Evolutionary conservation across 805 yeast genomes (phyloP).

Genomic region (Schwanniomyces vanrijiae): DNA sequence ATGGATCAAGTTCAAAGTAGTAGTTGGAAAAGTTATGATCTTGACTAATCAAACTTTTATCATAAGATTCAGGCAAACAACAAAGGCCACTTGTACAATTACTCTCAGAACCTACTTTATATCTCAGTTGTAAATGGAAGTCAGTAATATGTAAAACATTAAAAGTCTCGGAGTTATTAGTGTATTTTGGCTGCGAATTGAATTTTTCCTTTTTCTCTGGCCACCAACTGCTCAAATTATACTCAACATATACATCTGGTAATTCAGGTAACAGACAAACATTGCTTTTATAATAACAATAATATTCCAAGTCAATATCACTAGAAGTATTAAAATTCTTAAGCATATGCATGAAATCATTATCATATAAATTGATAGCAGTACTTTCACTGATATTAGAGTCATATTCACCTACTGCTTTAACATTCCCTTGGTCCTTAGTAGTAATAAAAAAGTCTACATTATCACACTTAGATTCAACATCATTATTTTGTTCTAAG

Average conservation of each 20-base stretch:
- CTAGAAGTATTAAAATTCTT: constrained; percentile 35
- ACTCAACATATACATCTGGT: constrained; percentile 44
- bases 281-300: constrained; percentile 48
- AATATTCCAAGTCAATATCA: constrained; percentile 43
- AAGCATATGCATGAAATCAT: constrained; percentile 39
- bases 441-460: constrained; percentile 40
- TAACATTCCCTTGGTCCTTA: constrained; percentile 21
- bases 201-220: constrained; percentile 31
- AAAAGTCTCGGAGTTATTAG: constrained; percentile 35
- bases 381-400: constrained; percentile 25
- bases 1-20: constrained; percentile 16
- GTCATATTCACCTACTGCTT: constrained; percentile 15
- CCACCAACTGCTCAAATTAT: constrained; percentile 32
- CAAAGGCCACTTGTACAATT: constrained; percentile 59
- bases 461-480: constrained; percentile 32
- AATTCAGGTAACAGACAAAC: constrained; percentile 54
- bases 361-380: constrained; percentile 34
- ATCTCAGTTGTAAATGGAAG: constrained; percentile 60
- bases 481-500: constrained; percentile 23
- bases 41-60: constrained; percentile 23
- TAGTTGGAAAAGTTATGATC: constrained; percentile 31
- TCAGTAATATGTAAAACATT: constrained; percentile 68
- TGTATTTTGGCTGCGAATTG: constrained; percentile 28
- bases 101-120: constrained; percentile 51
- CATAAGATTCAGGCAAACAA: constrained; percentile 54